Evolutionary conservation across 1,139 yeast species (phyloP), one percentile per base, ranked within the genome.

Genomic region (Keqinozyma sinolaborantium): DNA sequence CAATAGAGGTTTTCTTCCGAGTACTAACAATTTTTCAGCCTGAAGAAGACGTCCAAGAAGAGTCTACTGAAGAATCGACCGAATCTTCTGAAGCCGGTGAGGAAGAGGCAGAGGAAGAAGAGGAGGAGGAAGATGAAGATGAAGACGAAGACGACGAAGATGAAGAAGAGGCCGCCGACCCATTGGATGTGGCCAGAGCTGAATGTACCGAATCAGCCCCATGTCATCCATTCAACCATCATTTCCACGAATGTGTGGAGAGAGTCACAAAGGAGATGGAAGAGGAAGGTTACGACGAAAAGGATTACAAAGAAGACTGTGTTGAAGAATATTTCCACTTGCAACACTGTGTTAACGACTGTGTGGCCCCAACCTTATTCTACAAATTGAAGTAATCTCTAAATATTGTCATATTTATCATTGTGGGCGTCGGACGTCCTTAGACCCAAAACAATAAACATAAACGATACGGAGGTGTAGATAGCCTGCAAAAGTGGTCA

Each of bases 281-380:
- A 67, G 90, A 86, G 53, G 83, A 77, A 47, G 95, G 70, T 44
- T 88, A 90, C 59, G 95, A 68, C 23, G 79, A 82, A 36, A 74
- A 74, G 54, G 80, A 72, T n/a, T 74, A 86, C 73, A 88, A 90
- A 68, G 97, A 90, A 70, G 95, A 90, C 67, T 92, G 98, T 73
- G 83, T 90, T 44, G 97, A 92, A 67, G 98, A 92, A 69, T 92
- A 83, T 69, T 90, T 90, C 90, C 97, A 92, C 68, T 75, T 88
- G 60, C 86, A 86, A 63, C 97, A 92, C 65, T 87, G 95, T 72
- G 56, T 90, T 55, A 87, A 86, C 64, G 92, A 84, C 59, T 82
- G 95, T 71, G 88, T 86, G 56, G 92, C 96, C 40, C 95, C 95
- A 64, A 82, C 80, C 63, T 73, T 90, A 59, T 88, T 92, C 72